A percentile compares a stretch with the other conserved stretches of the same genome.
Evolutionary conservation across 176 grass and related monocot species (phyloP).

Genomic region (bread wheat (Triticum aestivum)): DNA sequence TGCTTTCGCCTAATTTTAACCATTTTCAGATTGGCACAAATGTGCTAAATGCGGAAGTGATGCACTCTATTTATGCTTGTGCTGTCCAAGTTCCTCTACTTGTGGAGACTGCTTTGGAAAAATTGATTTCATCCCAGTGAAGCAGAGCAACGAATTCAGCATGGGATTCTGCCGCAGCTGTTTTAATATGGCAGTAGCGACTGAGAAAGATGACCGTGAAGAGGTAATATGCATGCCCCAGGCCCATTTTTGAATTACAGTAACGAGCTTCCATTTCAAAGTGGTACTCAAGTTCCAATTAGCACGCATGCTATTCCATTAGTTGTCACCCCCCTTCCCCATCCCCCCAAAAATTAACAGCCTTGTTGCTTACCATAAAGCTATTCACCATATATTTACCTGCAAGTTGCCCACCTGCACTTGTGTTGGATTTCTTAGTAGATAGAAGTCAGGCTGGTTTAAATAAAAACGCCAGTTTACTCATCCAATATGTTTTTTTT

Average conservation of each 20-base stretch:
- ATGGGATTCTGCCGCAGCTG: slow-evolving; percentile 80
- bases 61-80: slow-evolving; percentile 60
- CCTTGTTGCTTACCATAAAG: neutral
- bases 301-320: neutral
- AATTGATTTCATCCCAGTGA: slow-evolving; percentile 57
- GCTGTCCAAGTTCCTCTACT: slow-evolving; percentile 65
- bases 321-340: neutral
- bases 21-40: slow-evolving; percentile 68
- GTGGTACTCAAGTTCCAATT: neutral
- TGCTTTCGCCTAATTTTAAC: slow-evolving; percentile 18
- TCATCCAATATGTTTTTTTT: slow-evolving; percentile 1
- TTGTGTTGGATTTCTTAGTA: slow-evolving; percentile 25
- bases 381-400: slow-evolving; percentile 11
- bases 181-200: slow-evolving; percentile 42
- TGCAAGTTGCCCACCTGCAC: neutral
- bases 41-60: slow-evolving; percentile 57
- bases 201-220: slow-evolving; percentile 50
- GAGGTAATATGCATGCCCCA: slow-evolving; percentile 42
- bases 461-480: slow-evolving; percentile 24
- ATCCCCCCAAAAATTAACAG: neutral
- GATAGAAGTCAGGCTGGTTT: slow-evolving; percentile 1
- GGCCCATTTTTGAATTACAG: slow-evolving; percentile 18
- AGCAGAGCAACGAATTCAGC: slow-evolving; percentile 54
- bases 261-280: neutral
- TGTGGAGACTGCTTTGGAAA: slow-evolving; percentile 60